Base-by-base conservation (phyloP, 345 rosid genomes). In the Trapa incisa region DNA sequence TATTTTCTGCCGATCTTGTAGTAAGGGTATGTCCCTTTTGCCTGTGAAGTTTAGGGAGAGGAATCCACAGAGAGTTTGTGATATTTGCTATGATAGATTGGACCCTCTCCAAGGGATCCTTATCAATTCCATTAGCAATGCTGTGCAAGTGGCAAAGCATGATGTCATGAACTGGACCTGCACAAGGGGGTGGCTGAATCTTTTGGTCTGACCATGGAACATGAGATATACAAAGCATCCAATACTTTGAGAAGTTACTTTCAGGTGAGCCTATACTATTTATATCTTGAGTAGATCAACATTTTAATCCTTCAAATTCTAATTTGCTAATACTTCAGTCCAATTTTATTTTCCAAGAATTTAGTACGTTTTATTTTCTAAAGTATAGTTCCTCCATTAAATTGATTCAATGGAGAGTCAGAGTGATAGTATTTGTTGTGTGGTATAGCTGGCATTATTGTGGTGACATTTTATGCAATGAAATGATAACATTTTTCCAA, bases 111-210 rank as follows among this genome's bases (percentile, higher is more conserved):
- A 94, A 71, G 86, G 85, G 70, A 68, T 94, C 54, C 87, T 94
- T 45, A 80, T 94, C 54, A 82, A 84, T 71, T 80, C 96, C 64
- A 87, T 85, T 43, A 94, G 99, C 79, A 94, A 94, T 69, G 96
- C 99, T 47, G 81, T 72, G 54, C 99, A 94, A 85, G 91, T 76
- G 37, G 97, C 99, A 15, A 94, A 87, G 78, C 97, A 94, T 72
- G 99, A 94, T 70, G 96, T 91, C 54, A 69, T 81, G 72, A 96
- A 94, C 79, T 94, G 99, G 99, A 94, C 99, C 0, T 87, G 91
- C 60, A 67, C 82, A 0, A 85, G 99, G 76, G 97, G 96, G 54
- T 94, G 99, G 99, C 70, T 94, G 75, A 94, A 94, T 66, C 89
- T 91, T 65, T 91, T 81, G 96, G 96, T 77, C 71, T 94, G 41